Conservation (phyloP, 208 protist species). For the Kentomonas sorsogonicus region DNA sequence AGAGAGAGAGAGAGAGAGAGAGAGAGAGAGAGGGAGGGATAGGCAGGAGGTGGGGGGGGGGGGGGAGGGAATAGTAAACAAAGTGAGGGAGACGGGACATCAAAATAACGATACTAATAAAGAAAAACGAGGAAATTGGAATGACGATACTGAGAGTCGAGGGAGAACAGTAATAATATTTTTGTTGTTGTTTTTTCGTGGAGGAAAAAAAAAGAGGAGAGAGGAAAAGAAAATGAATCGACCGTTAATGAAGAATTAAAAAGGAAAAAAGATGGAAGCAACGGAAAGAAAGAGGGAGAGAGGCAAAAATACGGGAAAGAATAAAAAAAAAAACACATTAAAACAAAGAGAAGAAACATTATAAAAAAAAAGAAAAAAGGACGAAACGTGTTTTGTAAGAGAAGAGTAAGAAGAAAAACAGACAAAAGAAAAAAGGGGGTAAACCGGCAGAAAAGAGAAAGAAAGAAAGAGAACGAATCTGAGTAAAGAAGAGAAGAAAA, state of each 20-base stretch:
- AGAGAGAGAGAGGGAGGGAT: too few species aligned
- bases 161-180: too few species aligned
- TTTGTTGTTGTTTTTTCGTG: slow-evolving; percentile 4
- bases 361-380: slow-evolving; percentile 3
- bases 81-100: too few species aligned
- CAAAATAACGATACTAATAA: neutral
- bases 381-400: neutral
- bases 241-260: slow-evolving; percentile 4
- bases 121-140: too few species aligned
- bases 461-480: slow-evolving; percentile 9
- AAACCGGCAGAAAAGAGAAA: slow-evolving; percentile 3
- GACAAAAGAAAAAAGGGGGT: neutral
- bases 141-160: too few species aligned
- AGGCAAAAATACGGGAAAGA: slow-evolving; percentile 12
- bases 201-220: slow-evolving; percentile 14
- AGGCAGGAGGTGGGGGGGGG: too few species aligned
- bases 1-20: too few species aligned
- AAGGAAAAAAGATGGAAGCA: slow-evolving; percentile 11
- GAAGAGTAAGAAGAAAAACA: too few species aligned
- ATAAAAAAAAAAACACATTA: slow-evolving; percentile 12
- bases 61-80: neutral
- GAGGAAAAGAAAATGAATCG: neutral
- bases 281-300: slow-evolving; percentile 10
- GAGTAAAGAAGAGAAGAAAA: neutral
- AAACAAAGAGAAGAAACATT: neutral